Evolutionary conservation across 2,329 filamentous ascomycete genomes (phyloP), one percentile per base, ranked within the genome.

Genomic region (Xylogone sp.): DNA sequence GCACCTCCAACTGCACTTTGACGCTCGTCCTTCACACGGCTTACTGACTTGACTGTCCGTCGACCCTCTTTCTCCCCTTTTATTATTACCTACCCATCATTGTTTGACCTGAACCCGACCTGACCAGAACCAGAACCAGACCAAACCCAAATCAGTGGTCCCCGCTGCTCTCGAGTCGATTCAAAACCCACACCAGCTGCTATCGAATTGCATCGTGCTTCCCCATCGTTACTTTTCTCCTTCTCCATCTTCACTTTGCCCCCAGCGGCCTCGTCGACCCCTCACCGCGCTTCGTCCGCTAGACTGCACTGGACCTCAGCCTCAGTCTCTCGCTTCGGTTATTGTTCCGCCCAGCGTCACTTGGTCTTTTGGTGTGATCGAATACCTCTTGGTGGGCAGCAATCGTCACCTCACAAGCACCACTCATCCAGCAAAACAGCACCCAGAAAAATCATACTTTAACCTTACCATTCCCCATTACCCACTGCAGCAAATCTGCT

Each of bases 1-100:
- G 34, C n/a, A 42, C 47, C 20, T 43, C 34, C 34, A n/a, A 49
- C 47, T 19, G 29, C 31, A 21, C 47, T 43, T 39, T 39, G n/a
- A 39, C 34, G 12, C 34, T 39, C 13, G 8, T 39, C 12, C n/a
- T 18, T 39, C n/a, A 7, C 24, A 27, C 24, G 24, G 24, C 24
- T 27, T 27, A 27, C 24, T n/a, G n/a, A n/a, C n/a, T n/a, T n/a
- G n/a, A n/a, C n/a, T n/a, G n/a, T n/a, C n/a, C n/a, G n/a, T n/a
- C n/a, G n/a, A n/a, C 42, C 51, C 55, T 49, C 54, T 54, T 47
- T 21, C 39, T 48, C 22, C 50, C 44, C 50, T 48, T n/a, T 42
- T 50, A 47, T 48, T 53, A 51, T 58, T 57, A 55, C 56, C 60
- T 56, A 56, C 50, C 55, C 59, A 56, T 27, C 24, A 6, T 27